Evolutionary conservation across 176 grass and related monocot species (phyloP).

Genomic region (Bromus sterilis): DNA sequence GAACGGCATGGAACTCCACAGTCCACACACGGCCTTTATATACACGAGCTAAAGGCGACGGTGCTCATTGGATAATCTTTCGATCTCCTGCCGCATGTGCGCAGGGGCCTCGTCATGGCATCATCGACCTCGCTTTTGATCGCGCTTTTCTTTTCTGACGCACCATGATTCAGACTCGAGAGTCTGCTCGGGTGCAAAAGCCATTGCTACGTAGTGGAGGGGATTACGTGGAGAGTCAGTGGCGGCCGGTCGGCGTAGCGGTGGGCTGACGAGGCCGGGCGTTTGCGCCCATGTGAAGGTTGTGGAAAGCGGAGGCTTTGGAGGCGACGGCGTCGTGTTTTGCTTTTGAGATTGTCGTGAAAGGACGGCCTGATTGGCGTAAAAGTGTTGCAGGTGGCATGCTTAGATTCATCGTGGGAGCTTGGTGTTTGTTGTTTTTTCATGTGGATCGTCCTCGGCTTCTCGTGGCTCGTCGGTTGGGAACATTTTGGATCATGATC

Average conservation of each 20-base stretch:
- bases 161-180: neutral
- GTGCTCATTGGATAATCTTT: neutral
- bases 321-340: slow-evolving; percentile 22
- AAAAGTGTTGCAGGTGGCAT: neutral
- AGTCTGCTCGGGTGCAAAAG: slow-evolving; percentile 7
- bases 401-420: neutral
- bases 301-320: slow-evolving; percentile 36
- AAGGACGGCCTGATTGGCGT: neutral
- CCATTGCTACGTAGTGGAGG: neutral
- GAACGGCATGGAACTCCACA: no score
- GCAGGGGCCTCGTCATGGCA: slow-evolving; percentile 1
- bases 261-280: slow-evolving; percentile 22
- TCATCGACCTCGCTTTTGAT: slow-evolving; percentile 2
- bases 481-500: neutral
- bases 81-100: slow-evolving; percentile 15
- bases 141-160: neutral
- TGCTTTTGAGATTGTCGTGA: slow-evolving; percentile 13
- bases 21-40: neutral
- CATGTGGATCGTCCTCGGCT: neutral
- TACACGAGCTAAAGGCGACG: neutral
- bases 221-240: slow-evolving; percentile 20
- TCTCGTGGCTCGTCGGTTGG: neutral
- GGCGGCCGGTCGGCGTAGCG: slow-evolving; percentile 6
- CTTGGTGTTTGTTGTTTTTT: neutral
- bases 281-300: slow-evolving; percentile 55